Evolutionary conservation across 31 red algal genomes (phyloP).

Genomic region (Odonthalia washingtoniensis): DNA sequence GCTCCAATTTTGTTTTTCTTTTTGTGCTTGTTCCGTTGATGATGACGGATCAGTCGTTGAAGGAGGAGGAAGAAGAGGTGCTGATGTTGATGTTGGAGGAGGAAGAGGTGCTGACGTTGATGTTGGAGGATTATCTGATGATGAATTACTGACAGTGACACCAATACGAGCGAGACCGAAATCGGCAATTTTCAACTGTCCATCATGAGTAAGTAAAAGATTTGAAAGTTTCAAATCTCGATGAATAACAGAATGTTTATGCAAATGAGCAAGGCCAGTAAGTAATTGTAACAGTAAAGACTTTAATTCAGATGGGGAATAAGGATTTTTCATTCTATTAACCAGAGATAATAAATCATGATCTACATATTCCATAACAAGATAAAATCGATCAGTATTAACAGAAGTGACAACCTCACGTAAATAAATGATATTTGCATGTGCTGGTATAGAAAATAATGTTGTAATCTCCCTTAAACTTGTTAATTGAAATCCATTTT

Average conservation of each 20-base stretch:
- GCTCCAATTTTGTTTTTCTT: no score
- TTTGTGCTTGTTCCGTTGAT: no score
- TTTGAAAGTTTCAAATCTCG: conserved; percentile 85
- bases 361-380: conserved; percentile 82
- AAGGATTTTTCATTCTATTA: conserved; percentile 64
- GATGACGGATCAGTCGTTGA: conserved; percentile 50
- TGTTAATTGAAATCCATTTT: conserved; percentile 75
- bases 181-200: conserved; percentile 80
- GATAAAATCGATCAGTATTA: conserved; percentile 65
- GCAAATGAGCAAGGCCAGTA: conserved; percentile 68
- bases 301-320: conserved; percentile 66
- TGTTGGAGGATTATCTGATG: no score
- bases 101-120: not conserved
- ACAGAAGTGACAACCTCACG: conserved; percentile 74
- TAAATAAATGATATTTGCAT: conserved; percentile 76
- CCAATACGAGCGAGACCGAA: conserved; percentile 79
- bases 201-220: conserved; percentile 59
- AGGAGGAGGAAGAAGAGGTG: no score
- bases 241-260: conserved; percentile 73
- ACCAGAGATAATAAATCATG: conserved; percentile 69
- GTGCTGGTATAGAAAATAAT: conserved; percentile 59
- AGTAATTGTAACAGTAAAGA: conserved; percentile 72
- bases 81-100: no score
- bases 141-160: no score
- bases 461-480: conserved; percentile 71